Percentiles rank a stretch among this genome's conserved stretches.
Evolutionary conservation across 768 basidiomycete species (phyloP).

Genomic region (Hemileccinum impolitum): DNA sequence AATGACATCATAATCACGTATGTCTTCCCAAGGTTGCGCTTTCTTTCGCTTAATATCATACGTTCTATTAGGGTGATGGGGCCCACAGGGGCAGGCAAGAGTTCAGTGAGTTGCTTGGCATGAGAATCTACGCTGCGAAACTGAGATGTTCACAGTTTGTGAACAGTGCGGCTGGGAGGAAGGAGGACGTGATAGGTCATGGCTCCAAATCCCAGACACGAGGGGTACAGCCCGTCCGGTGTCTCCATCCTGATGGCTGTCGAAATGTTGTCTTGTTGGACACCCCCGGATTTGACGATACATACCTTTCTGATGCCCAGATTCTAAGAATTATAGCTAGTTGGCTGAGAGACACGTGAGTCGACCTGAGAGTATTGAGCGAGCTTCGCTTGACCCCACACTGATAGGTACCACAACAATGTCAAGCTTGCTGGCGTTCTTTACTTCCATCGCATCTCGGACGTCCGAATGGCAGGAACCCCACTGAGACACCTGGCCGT

Average conservation of each 20-base stretch:
- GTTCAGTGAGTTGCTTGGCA: constrained; percentile 11
- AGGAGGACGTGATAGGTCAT: background rate
- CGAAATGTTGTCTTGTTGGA: constrained; percentile 14
- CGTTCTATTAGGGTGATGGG: constrained; percentile 15
- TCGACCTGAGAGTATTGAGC: background rate
- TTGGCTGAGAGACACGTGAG: constrained; percentile 20
- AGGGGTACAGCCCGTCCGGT: constrained; percentile 3
- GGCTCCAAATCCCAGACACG: constrained; percentile 10
- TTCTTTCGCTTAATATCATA: background rate
- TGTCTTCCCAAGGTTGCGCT: background rate
- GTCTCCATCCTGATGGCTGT: constrained; percentile 13
- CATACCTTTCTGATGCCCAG: constrained; percentile 3
- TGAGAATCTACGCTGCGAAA: background rate
- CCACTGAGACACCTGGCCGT: constrained; percentile 8
- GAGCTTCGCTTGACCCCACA: background rate
- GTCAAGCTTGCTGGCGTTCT: constrained; percentile 12
- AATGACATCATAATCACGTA: constrained; percentile 18
- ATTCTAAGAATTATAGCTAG: constrained; percentile 11
- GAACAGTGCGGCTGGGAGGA: constrained; percentile 2
- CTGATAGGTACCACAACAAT: constrained; percentile 5
- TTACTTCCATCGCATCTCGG: constrained; percentile 15
- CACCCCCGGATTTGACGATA: constrained; percentile 21
- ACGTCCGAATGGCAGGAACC: constrained; percentile 9
- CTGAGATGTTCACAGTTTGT: constrained; percentile 12
- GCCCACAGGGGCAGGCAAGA: constrained; percentile 14